Evolutionary conservation across 331 rosid species (phyloP).

Genomic region (Saraca asoca): DNA sequence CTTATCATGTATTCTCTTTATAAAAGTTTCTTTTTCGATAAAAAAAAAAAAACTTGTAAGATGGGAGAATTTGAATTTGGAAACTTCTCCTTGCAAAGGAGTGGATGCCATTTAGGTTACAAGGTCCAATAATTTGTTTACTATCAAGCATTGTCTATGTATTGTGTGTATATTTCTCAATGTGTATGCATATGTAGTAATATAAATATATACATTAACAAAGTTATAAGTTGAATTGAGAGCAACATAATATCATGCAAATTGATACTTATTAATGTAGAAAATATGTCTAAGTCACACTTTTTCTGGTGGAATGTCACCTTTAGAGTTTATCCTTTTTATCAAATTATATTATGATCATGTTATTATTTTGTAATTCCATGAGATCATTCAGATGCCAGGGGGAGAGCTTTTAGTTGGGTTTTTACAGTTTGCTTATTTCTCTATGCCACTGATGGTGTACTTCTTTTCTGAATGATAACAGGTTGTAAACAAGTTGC

Average conservation of each 20-base stretch:
- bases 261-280: background rate
- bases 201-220: too few species aligned
- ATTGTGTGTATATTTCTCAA: too few species aligned
- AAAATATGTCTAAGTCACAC: background rate
- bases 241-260: background rate
- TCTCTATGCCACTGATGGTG: conserved; percentile 17
- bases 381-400: background rate
- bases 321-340: background rate
- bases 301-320: background rate
- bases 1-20: too few species aligned
- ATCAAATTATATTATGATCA: too few species aligned
- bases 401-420: background rate
- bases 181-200: too few species aligned
- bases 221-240: background rate
- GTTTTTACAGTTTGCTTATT: conserved; percentile 9
- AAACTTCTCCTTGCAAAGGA: background rate
- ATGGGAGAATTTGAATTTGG: conserved; percentile 10
- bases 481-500: conserved; percentile 86
- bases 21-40: too few species aligned
- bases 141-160: background rate
- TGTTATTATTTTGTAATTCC: background rate
- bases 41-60: background rate
- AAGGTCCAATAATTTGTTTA: background rate
- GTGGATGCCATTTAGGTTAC: conserved; percentile 10
- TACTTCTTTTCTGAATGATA: conserved; percentile 32